phyloP scores from a whole-genome alignment of 192 early-diverging fungal species.

The Coemansia sp. region DNA sequence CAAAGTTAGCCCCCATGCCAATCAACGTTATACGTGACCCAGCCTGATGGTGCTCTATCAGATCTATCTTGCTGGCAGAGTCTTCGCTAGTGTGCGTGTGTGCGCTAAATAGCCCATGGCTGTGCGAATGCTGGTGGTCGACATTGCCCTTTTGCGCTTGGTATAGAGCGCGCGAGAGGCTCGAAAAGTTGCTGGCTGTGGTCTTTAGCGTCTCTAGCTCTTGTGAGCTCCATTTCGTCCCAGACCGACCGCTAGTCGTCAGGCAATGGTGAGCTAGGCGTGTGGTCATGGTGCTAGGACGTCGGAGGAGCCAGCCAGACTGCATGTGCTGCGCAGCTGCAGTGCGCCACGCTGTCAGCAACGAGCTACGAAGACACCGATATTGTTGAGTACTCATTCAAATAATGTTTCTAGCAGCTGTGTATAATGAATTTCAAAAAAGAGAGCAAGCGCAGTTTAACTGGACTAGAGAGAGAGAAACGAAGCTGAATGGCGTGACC shows the following conservation, averaged over 20 bases:
- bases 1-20: conserved; percentile 65
- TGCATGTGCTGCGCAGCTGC: not conserved
- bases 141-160: not conserved
- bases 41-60: conserved; percentile 52
- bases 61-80: conserved; percentile 29
- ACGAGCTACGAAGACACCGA: not conserved
- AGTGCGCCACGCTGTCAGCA: not conserved
- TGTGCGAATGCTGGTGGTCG: conserved; percentile 20
- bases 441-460: not conserved
- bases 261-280: not conserved
- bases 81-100: conserved; percentile 26
- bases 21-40: conserved; percentile 69
- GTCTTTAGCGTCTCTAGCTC: conserved; percentile 10
- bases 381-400: not conserved
- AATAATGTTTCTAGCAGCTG: no score
- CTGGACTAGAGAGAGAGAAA: not conserved
- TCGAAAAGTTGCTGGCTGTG: conserved; percentile 41
- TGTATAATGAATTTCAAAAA: not conserved
- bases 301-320: not conserved
- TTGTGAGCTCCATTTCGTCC: conserved; percentile 23
- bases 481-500: not conserved
- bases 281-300: not conserved
- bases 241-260: not conserved
- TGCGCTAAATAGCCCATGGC: conserved; percentile 20
- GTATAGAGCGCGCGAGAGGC: conserved; percentile 13